Conservation (phyloP, 495 filamentous ascomycete genomes). For the Neurospora sublineolata region DNA sequence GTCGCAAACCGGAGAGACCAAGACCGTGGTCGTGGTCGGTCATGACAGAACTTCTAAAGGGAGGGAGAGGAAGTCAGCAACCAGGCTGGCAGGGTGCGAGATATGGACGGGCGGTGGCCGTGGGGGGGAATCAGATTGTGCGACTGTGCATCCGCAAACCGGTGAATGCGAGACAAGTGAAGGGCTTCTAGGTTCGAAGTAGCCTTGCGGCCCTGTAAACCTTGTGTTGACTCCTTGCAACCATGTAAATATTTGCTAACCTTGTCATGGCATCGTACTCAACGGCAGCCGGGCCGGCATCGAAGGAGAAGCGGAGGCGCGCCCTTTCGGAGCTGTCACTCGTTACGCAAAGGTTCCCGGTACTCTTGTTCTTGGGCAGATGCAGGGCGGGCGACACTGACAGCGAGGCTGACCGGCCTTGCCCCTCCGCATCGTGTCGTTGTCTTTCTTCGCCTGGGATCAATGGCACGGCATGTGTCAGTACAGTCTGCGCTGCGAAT, state of each 20-base stretch:
- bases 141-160: slow-evolving; percentile 26
- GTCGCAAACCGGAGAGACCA: slow-evolving; percentile 66
- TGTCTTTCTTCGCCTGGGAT: slow-evolving; percentile 29
- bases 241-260: slow-evolving; percentile 19
- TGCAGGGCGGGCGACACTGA: slow-evolving; percentile 23
- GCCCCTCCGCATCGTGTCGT: slow-evolving; percentile 27
- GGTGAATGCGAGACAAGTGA: not conserved
- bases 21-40: slow-evolving; percentile 48
- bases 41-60: slow-evolving; percentile 38
- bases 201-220: not conserved
- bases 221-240: not conserved
- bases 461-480: slow-evolving; percentile 11
- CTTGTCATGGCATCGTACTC: slow-evolving; percentile 44
- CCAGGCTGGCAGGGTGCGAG: not conserved
- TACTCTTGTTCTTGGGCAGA: slow-evolving; percentile 54
- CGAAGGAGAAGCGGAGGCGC: slow-evolving; percentile 45
- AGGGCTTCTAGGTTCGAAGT: not conserved
- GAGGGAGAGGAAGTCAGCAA: slow-evolving; percentile 18
- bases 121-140: slow-evolving; percentile 1
- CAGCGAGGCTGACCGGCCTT: slow-evolving; percentile 19
- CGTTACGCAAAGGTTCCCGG: slow-evolving; percentile 45
- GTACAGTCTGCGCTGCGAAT: slow-evolving; percentile 7
- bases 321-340: slow-evolving; percentile 28
- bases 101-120: not conserved
- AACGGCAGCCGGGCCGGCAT: slow-evolving; percentile 33